Conservation (phyloP, 768 basidiomycete species). For the Lactifluus piperatus region DNA sequence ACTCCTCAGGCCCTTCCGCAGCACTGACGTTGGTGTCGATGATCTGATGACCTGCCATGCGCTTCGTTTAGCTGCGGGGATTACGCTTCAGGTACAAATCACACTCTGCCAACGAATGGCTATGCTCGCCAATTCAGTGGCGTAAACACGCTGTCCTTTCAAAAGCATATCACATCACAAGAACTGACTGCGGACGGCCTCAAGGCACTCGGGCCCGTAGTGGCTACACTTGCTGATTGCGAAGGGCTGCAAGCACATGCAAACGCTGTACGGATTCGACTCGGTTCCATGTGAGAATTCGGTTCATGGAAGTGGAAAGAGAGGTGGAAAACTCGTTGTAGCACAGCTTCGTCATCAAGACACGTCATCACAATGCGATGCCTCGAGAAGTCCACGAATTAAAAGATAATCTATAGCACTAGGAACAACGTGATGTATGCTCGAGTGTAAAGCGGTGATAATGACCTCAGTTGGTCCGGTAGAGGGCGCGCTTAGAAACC, state of each 20-base stretch:
- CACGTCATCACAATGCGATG: not conserved
- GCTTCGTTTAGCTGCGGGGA: constrained; percentile 73
- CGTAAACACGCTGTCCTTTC: constrained; percentile 94
- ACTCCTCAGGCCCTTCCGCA: not conserved
- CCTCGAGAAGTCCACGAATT: not conserved
- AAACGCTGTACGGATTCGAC: constrained; percentile 86
- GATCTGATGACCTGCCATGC: not conserved
- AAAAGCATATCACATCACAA: constrained; percentile 98
- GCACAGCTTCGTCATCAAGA: not conserved
- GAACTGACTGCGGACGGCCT: constrained; percentile 79
- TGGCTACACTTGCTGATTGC: constrained; percentile 85
- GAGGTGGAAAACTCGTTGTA: not conserved
- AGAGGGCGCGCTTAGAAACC: constrained; percentile 89
- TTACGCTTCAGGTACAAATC: constrained; percentile 98
- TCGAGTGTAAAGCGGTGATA: constrained; percentile 2
- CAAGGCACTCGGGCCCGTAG: constrained; percentile 71
- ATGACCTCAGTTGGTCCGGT: constrained; percentile 64
- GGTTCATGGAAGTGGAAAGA: not conserved
- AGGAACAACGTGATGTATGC: constrained; percentile 17
- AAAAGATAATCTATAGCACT: constrained; percentile 16
- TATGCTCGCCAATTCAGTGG: constrained; percentile 98
- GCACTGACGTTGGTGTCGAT: constrained; percentile 4
- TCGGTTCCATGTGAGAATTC: constrained; percentile 26
- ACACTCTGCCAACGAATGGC: constrained; percentile 93
- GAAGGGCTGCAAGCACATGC: constrained; percentile 94